Base-by-base conservation (phyloP, 176 grass and related monocot genomes). In the Neostapfia colusana region DNA sequence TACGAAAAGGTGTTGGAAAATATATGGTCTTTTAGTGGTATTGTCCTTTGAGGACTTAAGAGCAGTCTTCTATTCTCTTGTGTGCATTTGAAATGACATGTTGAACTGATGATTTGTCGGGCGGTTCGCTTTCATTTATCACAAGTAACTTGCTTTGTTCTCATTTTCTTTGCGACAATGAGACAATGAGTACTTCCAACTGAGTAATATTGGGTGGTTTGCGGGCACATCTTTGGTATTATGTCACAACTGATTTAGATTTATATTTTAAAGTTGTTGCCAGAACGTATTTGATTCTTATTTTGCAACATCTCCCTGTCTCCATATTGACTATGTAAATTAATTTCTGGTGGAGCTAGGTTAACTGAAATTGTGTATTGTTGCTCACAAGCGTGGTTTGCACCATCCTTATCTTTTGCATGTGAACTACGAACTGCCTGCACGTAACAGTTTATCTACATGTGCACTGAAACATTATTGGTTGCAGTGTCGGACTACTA, bases 401-500 rank as follows among this genome's bases (percentile, higher is more conserved):
- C 17, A 3, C 1, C 10, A 56, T 36, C 27, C 41, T 61, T 53
- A 27, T 70, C 25, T 70, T 16, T 35, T 51, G 23, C 18, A 53
- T 53, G 56, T 6, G 20, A 28, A 53, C 43, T 62, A 38, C 64
- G 55, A 46, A 20, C 15, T 56, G 4, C 12, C 31, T 31, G 31
- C 1, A 64, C 2, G 14, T 42, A 58, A 26, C 26, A 37, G 10
- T 36, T 77, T 49, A 58, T 20, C 7, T 42, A 46, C 21, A 74
- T 81, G 23, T 50, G 74, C 53, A 55, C 12, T 43, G 24, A 42
- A 13, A 16, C 12, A 8, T 24, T 86, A 0, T 77, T 16, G 43
- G 24, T 54, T 85, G 75, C 88, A 97, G 93, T 81, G 65, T 97
- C 88, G 8, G 93, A 97, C 71, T 97, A 97, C 77, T 93, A 93